Evolutionary conservation across 2,329 filamentous ascomycete genomes (phyloP), one percentile per base, ranked within the genome.

Genomic region (Arthroderma uncinatum): DNA sequence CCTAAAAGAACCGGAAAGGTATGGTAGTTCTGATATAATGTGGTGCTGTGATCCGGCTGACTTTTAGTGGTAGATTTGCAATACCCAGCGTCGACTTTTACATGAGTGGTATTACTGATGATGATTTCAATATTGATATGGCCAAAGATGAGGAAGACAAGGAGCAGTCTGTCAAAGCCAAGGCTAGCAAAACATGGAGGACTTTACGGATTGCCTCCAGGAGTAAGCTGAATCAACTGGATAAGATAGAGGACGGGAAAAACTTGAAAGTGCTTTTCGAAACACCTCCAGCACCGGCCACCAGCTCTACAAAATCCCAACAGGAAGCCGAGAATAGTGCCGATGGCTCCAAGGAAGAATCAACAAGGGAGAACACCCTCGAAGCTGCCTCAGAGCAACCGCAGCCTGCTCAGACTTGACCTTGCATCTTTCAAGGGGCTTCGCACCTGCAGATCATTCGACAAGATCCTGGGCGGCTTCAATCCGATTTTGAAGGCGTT

Each of bases 141-240:
- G 86, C 88, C 8, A 80, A 80, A 57, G 82, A 75, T 40, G 79
- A 83, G 40, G 79, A 81, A 58, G 82, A 85, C 61, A 82, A 78
- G 66, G 75, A 79, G 53, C 70, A 71, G 63, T 79, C 75, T 74
- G 81, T 70, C 73, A 86, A 87, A 62, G 80, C 84, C 57, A 95
- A 94, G 70, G 83, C 85, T 19, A 95, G 89, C 74, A 92, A 94
- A 70, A 86, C 84, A 57, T 98, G 93, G 93, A 82, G 91, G 63
- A 88, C 89, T 4, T 75, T 98, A 61, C 83, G 93, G 55, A 81
- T 95, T 62, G 87, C 89, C 8, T 84, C 86, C 57, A 83, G 82
- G 62, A 83, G 79, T 57, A 86, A 86, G 64, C 79, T 97, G 62
- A 80, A 82, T 47, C 75, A 83, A 19, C 93, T 97, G 69, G 91